Base-by-base conservation (phyloP, 805 yeast species). In the Wickerhamomyces tratensis region DNA sequence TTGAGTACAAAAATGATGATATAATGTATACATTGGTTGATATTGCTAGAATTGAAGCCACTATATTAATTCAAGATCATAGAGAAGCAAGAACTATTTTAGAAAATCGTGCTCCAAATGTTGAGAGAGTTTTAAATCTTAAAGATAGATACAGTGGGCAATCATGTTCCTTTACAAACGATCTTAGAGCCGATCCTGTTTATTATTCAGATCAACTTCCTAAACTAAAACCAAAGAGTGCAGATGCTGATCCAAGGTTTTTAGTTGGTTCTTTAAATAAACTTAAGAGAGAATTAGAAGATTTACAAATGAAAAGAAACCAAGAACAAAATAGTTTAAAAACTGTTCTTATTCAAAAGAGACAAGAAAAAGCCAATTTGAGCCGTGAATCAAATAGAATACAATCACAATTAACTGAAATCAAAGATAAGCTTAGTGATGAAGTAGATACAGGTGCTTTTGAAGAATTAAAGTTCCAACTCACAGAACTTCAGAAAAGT, bases 21-120 rank as follows among this genome's bases (percentile, higher is more conserved):
- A 69, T 81, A 8, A 69, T 72, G 51, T 79, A 76, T 49, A 62
- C 82, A 2, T 58, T 88, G 38, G 79, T 88, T 40, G 96, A 86
- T 59, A 49, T 69, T 4, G 68, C 69, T 36, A 67, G 63, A 37
- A 71, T 85, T 38, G 95, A 89, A 53, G 67, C 71, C 10, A 63
- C 72, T 1, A 63, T 83, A 0, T 57, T 88, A 35, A 66, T 77
- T 14, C 68, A 70, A 2, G 65, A 76, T 41, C 67, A 78, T 47
- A 50, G 56, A 2, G 70, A 68, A 12, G 91, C 85, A 0, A 77
- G 75, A 49, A 43, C 47, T 0, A 57, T 68, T 14, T 55, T 79
- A 42, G 57, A 63, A 33, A 37, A 41, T 6, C 56, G 62, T 9
- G 63, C 66, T 0, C 45, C 44, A 1, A 74, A 74, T 44, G 76